These are phyloP conservation scores for Umbelopsis sp. DNA, from an alignment of 192 early-diverging fungal genomes.

Conservation along the genomic window DNA sequence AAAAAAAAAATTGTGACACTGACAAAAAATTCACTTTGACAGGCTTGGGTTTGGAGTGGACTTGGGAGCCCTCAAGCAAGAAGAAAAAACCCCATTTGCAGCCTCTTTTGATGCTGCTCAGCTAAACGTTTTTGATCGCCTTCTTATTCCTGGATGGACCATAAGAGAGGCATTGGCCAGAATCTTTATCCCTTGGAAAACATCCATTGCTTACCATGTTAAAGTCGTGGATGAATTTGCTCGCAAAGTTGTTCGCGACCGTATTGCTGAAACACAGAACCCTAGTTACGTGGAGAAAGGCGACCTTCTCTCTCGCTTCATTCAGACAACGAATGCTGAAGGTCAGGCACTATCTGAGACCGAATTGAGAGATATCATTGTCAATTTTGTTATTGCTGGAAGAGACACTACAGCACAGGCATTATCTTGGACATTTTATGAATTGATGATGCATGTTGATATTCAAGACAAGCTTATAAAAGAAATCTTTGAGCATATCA, in stretches of 20 bases:
- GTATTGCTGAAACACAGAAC: slow-evolving; percentile 7
- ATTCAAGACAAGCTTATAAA: slow-evolving; percentile 41
- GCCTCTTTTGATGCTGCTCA: slow-evolving; percentile 50
- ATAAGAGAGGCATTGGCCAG: not conserved
- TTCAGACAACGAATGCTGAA: slow-evolving; percentile 19
- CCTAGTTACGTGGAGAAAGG: not conserved
- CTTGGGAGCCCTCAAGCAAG: slow-evolving; percentile 38
- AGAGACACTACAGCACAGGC: slow-evolving; percentile 49
- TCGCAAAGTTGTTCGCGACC: slow-evolving; percentile 18
- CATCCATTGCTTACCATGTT: slow-evolving; percentile 15
- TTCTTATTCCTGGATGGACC: slow-evolving; percentile 6
- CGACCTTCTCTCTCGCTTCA: slow-evolving; percentile 32
- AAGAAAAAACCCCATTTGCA: slow-evolving; percentile 44
- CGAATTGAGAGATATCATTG: slow-evolving; percentile 25
- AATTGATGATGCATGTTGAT: slow-evolving; percentile 38
- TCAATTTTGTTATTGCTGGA: slow-evolving; percentile 34
- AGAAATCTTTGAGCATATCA: slow-evolving; percentile 29
- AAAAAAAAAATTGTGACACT: not conserved
- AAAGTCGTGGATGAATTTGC: slow-evolving; percentile 27
- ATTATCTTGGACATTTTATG: slow-evolving; percentile 50
- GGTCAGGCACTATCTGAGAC: slow-evolving; percentile 12
- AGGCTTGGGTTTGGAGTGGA: slow-evolving; percentile 45
- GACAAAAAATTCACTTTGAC: not conserved
- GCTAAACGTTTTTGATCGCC: slow-evolving; percentile 18
- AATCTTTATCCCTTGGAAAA: slow-evolving; percentile 3